phyloP scores from a whole-genome alignment of 192 early-diverging fungal genomes.

The Radiomyces spectabilis region DNA sequence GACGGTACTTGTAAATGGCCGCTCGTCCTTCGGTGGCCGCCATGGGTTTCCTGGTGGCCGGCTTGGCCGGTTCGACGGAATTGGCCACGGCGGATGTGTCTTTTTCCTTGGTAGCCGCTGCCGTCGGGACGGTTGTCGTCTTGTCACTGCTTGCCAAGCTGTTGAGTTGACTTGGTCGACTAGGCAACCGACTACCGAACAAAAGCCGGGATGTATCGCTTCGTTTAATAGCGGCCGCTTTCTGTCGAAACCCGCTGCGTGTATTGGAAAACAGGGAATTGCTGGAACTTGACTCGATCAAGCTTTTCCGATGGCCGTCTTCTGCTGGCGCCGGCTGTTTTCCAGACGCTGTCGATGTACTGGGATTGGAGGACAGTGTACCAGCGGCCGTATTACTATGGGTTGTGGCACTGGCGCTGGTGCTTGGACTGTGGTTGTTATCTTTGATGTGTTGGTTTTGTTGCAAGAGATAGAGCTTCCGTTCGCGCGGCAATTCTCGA shows the following conservation, averaged over 20 bases:
- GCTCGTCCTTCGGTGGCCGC: conserved; percentile 13
- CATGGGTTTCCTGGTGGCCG: neutral
- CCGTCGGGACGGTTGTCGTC: neutral
- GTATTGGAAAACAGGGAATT: neutral
- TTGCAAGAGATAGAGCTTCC: conserved; percentile 25
- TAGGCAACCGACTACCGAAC: neutral
- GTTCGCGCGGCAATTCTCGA: conserved; percentile 29
- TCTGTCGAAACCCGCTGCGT: conserved; percentile 5
- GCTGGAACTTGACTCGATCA: neutral
- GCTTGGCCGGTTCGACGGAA: neutral
- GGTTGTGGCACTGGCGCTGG: conserved; percentile 4
- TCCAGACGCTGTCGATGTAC: neutral
- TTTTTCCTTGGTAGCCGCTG: neutral
- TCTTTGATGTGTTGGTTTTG: conserved; percentile 29
- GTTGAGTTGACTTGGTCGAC: neutral
- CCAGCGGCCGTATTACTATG: neutral
- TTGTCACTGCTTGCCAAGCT: neutral
- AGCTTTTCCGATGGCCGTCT: neutral
- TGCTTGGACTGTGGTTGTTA: neutral
- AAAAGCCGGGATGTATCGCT: conserved; percentile 4
- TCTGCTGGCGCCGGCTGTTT: neutral
- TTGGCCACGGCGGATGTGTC: neutral
- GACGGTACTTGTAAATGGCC: conserved; percentile 15
- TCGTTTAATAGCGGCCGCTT: conserved; percentile 10
- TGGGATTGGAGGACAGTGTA: neutral